phyloP scores from a whole-genome alignment of 2,329 filamentous ascomycete species.

The Ophiostoma ulmi region DNA sequence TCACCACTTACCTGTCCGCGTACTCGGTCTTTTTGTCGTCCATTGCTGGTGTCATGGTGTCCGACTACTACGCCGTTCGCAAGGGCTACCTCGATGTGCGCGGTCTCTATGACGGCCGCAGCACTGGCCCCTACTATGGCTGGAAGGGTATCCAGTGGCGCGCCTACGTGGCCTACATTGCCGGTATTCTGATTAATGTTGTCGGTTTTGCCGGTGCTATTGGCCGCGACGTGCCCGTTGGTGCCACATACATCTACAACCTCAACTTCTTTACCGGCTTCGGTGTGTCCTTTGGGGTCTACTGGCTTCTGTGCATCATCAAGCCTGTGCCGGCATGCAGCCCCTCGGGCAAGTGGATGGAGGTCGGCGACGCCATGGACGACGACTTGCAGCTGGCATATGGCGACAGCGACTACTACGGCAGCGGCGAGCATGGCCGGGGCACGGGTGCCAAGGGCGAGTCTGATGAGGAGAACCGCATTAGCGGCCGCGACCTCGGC shows the following conservation, averaged over 20 bases:
- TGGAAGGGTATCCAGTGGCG: slow-evolving; percentile 73
- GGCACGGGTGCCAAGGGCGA: neutral
- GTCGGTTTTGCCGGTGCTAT: slow-evolving; percentile 85
- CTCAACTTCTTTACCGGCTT: slow-evolving; percentile 88
- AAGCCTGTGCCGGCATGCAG: slow-evolving; percentile 71
- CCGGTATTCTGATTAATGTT: slow-evolving; percentile 82
- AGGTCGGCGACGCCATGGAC: slow-evolving; percentile 62
- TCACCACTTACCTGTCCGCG: slow-evolving; percentile 85
- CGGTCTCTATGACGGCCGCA: slow-evolving; percentile 70
- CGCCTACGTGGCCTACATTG: slow-evolving; percentile 75
- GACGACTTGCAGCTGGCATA: slow-evolving; percentile 50
- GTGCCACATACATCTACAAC: slow-evolving; percentile 81
- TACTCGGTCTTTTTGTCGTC: slow-evolving; percentile 93
- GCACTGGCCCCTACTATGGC: slow-evolving; percentile 66
- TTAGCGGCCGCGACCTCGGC: neutral
- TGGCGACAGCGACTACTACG: slow-evolving; percentile 29
- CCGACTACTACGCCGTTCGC: slow-evolving; percentile 83
- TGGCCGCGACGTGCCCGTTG: slow-evolving; percentile 64
- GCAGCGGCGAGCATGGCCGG: neutral
- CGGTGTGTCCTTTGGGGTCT: slow-evolving; percentile 59
- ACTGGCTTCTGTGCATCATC: slow-evolving; percentile 64
- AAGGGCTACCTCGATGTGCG: slow-evolving; percentile 73
- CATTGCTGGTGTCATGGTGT: slow-evolving; percentile 85
- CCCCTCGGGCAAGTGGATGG: slow-evolving; percentile 60
- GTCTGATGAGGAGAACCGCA: slow-evolving; percentile 6